phyloP scores from a whole-genome alignment of 345 rosid species.

The Brassica napus region Da-Ae NC_063452.1:54221001-54221500 shows the following conservation, averaged over 20 bases:
- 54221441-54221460: too few relatives aligned
- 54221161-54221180: conserved; percentile 41
- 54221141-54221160: neutral
- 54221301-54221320: neutral
- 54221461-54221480: too few relatives aligned
- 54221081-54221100: too few relatives aligned
- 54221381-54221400: neutral
- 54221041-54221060: too few relatives aligned
- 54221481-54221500: conserved; percentile 6
- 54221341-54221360: neutral
- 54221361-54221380: too few relatives aligned
- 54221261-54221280: conserved; percentile 91
- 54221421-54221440: too few relatives aligned
- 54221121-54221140: neutral
- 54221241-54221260: conserved; percentile 96
- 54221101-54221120: neutral
- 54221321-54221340: neutral
- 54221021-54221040: too few relatives aligned
- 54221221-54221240: conserved; percentile 59
- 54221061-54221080: too few relatives aligned
- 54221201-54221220: conserved; percentile 73
- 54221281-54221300: conserved; percentile 55
- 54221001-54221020: too few relatives aligned
- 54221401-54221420: too few relatives aligned
- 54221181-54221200: conserved; percentile 76